Percentiles rank a stretch among this genome's conserved stretches.
phyloP scores from a whole-genome alignment of 139 green algal species.

The Micractinium sp. region DNA sequence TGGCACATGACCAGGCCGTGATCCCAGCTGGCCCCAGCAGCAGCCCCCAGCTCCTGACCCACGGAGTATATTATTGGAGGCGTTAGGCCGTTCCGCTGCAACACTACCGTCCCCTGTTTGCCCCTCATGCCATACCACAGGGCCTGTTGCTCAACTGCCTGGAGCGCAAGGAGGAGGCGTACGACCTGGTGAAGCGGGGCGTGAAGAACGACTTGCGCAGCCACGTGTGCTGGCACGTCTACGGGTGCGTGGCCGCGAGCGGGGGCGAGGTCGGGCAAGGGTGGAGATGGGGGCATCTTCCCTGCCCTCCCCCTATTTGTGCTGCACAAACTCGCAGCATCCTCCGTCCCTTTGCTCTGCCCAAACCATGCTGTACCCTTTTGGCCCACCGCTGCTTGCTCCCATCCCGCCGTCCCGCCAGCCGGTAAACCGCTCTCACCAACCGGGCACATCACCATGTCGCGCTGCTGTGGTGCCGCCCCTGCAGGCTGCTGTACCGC shows the following conservation, averaged over 20 bases:
- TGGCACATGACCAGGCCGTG: not conserved
- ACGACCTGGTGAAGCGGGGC: constrained; percentile 91
- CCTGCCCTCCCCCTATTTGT: not conserved
- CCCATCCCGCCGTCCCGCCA: not conserved
- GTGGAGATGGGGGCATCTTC: not conserved
- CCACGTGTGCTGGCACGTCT: constrained; percentile 99
- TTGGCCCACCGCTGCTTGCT: not conserved
- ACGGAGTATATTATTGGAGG: not conserved
- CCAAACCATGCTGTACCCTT: no score
- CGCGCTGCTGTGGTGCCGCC: not conserved
- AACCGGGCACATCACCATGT: no score
- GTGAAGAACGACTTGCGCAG: constrained; percentile 88
- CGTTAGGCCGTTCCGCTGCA: no score
- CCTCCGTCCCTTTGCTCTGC: no score
- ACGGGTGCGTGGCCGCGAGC: constrained; percentile 72
- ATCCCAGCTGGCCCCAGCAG: not conserved
- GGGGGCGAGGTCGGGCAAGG: not conserved
- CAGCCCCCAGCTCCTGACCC: not conserved
- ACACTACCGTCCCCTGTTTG: not conserved
- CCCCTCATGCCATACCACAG: not conserved
- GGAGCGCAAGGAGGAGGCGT: constrained; percentile 90
- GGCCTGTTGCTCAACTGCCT: constrained; percentile 90
- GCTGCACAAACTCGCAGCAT: no score
- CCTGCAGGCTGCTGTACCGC: constrained; percentile 84
- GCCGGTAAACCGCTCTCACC: no score